Evolutionary conservation across 139 green algal genomes (phyloP), one percentile per base, ranked within the genome.

Genomic region (Ettlia oleoabundans): DNA sequence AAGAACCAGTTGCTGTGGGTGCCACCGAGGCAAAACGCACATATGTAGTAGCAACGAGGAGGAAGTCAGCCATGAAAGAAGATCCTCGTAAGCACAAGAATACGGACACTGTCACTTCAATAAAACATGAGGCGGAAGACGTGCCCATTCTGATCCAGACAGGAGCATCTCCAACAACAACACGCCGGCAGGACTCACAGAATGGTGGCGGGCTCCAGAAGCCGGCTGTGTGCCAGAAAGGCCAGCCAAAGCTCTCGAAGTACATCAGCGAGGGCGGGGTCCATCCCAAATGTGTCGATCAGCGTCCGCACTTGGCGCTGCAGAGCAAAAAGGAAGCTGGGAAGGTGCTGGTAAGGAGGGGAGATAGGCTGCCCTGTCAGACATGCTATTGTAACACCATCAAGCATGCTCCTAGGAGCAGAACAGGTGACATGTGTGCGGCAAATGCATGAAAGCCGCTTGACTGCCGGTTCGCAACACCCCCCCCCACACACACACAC

Each of bases 191-290:
- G 41, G 15, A 7, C 58, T 51, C 32, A 85, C 65, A n/a, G 28
- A 4, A 68, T 28, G 73, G 4, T 81, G 1, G 58, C 40, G 22
- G 58, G 58, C 40, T 81, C 75, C 58, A 81, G 58, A 18, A 71
- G 75, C 28, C 30, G 40, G 1, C 15, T 83, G 42, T 69, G 32
- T 9, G 68, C 38, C 40, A 88, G 19, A 2, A 68, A 78, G 18
- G 68, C 67, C 32, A 85, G 58, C 83, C 83, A 88, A 13, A 88
- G 58, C 55, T 88, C 38, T 2, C 72, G 28, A 64, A 67, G 41
- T 53, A 66, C 64, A 6, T 22, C 66, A 2, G 15, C 3, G 0
- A 88, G 32, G 3, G 5, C 61, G 3, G 38, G 30, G 24, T 82
- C 53, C 30, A 78, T 51, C 33, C 76, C 67, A 26, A 64, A 62